Evolutionary conservation across 441 rosid species (phyloP), one percentile per base, ranked within the genome.

Genomic region (Biscutella laevigata): DNA sequence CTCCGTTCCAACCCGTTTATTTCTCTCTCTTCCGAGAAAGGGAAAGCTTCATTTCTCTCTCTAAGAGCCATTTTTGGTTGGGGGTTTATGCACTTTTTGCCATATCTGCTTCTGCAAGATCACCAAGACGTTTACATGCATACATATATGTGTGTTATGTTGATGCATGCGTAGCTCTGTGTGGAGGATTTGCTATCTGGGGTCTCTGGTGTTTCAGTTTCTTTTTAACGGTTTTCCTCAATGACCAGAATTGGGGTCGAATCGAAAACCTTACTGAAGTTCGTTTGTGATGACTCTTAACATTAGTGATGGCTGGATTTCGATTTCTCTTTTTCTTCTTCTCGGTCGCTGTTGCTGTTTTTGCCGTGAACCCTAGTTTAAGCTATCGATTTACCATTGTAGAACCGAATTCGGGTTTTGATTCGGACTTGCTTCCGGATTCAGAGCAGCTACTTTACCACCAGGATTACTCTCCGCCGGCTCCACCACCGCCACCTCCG

Each of bases 401-500:
- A n/a, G n/a, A n/a, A n/a, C n/a, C n/a, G n/a, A n/a, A n/a, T n/a
- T n/a, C n/a, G n/a, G n/a, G n/a, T n/a, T n/a, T n/a, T n/a, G 61
- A 63, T 16, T 72, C 82, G 25, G 53, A 36, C 40, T 32, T 55
- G 28, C 77, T 71, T 59, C 66, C 57, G 48, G 87, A 76, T 71
- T 57, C 74, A 15, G 59, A 66, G 30, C 44, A 43, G 24, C 53
- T 78, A 29, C 74, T 73, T 21, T 62, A 71, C 67, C 84, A 80
- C 57, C 95, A 82, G 71, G 95, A 89, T 67, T 89, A 89, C 76
- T 77, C 97, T 0, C 97, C 97, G 1, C 95, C 97, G 4, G 70
- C 95, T 8, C 97, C 95, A 2, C 95, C 95, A 0, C 97, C 97
- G 0, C 94, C 95, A 17, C 91, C 90, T 4, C 95, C 95, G 40